These are phyloP conservation scores for Alloteropsis semialata DNA, from an alignment of 176 grass and related monocot genomes.

Conservation along the genomic window DNA sequence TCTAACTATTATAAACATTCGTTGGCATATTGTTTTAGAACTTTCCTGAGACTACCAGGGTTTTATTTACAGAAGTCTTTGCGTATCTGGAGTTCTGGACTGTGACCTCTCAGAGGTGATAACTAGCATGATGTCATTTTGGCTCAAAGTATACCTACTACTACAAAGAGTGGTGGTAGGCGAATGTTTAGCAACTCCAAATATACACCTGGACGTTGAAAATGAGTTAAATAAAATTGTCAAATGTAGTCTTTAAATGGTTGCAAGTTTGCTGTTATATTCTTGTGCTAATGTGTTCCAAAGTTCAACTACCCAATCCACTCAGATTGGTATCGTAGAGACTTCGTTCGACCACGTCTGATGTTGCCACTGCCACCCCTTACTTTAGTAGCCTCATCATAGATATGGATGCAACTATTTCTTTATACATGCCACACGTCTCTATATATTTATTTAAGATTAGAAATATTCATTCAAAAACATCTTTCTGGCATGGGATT, in stretches of 20 bases:
- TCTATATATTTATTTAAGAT: background rate
- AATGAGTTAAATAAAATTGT: background rate
- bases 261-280: slow-evolving; percentile 5
- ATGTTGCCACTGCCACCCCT: slow-evolving; percentile 25
- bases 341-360: slow-evolving; percentile 26
- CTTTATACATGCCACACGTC: background rate
- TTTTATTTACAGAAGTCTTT: background rate
- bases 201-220: slow-evolving; percentile 18
- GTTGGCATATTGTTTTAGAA: slow-evolving; percentile 13
- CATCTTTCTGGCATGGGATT: slow-evolving; percentile 8
- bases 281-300: background rate
- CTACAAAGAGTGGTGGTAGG: slow-evolving; percentile 23
- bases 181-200: slow-evolving; percentile 1
- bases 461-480: background rate
- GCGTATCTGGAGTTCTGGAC: too few species aligned
- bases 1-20: background rate
- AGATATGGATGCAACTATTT: slow-evolving; percentile 14
- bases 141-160: background rate
- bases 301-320: slow-evolving; percentile 32
- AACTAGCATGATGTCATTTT: background rate
- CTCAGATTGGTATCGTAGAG: slow-evolving; percentile 18
- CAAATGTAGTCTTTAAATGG: slow-evolving; percentile 8
- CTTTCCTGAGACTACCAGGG: background rate
- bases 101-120: slow-evolving; percentile 7
- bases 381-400: slow-evolving; percentile 15